A percentile compares a stretch with the other conserved stretches of the same genome.
Conservation (phyloP, 805 yeast species). For the Monosporozyma yasuniensis region DNA sequence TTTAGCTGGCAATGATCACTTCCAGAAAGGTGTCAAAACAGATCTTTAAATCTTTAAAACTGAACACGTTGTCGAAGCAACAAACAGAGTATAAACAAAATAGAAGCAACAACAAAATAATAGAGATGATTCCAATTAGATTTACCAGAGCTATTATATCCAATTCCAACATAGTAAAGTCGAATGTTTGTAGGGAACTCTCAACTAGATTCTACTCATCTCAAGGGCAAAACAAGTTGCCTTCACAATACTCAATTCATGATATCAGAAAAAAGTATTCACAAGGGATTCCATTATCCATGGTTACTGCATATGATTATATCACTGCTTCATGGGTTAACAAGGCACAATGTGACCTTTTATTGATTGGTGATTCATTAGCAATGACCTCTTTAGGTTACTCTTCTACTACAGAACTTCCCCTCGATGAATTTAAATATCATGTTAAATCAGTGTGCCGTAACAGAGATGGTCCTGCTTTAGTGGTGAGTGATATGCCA, state of each 20-base stretch:
- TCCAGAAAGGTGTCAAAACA: neutral
- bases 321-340: slow-evolving; percentile 68
- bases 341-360: slow-evolving; percentile 54
- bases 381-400: slow-evolving; percentile 89
- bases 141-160: neutral
- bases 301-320: slow-evolving; percentile 83
- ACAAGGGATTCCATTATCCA: slow-evolving; percentile 35
- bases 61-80: neutral
- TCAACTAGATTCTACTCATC: slow-evolving; percentile 4
- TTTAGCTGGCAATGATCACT: neutral
- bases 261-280: slow-evolving; percentile 32
- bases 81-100: neutral
- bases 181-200: neutral
- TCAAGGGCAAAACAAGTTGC: neutral
- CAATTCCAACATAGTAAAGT: neutral
- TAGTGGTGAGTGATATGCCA: slow-evolving; percentile 78
- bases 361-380: slow-evolving; percentile 83
- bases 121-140: neutral
- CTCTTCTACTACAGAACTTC: slow-evolving; percentile 61
- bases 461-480: slow-evolving; percentile 39
- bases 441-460: slow-evolving; percentile 70
- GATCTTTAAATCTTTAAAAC: slow-evolving; percentile 8
- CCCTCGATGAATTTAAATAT: slow-evolving; percentile 70
- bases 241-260: slow-evolving; percentile 22
- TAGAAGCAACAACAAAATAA: neutral